Conservation (phyloP, 129 eudicot genomes). For the Helianthus annuus region HanXRQr2.0-SUNRISE NC_035437.2:103030106-103030605, state of each 20-base stretch:
- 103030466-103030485: not conserved
- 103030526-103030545: not conserved
- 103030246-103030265: slow-evolving; percentile 80
- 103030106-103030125: not conserved
- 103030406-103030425: not conserved
- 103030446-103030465: not conserved
- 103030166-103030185: slow-evolving; percentile 98
- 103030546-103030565: too few relatives aligned
- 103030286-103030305: slow-evolving; percentile 81
- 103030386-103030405: not conserved
- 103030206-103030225: slow-evolving; percentile 95
- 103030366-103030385: not conserved
- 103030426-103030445: not conserved
- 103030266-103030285: slow-evolving; percentile 85
- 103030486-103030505: too few relatives aligned
- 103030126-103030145: not conserved
- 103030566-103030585: too few relatives aligned
- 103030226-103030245: slow-evolving; percentile 74
- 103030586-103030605: too few relatives aligned
- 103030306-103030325: slow-evolving; percentile 82
- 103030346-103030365: not conserved
- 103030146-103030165: slow-evolving; percentile 1
- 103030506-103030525: too few relatives aligned
- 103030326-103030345: slow-evolving; percentile 50
- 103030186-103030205: slow-evolving; percentile 85